These are phyloP conservation scores for Dactylella cylindrospora DNA, from an alignment of 2,329 filamentous ascomycete genomes.

Conservation along the genomic window DNA sequence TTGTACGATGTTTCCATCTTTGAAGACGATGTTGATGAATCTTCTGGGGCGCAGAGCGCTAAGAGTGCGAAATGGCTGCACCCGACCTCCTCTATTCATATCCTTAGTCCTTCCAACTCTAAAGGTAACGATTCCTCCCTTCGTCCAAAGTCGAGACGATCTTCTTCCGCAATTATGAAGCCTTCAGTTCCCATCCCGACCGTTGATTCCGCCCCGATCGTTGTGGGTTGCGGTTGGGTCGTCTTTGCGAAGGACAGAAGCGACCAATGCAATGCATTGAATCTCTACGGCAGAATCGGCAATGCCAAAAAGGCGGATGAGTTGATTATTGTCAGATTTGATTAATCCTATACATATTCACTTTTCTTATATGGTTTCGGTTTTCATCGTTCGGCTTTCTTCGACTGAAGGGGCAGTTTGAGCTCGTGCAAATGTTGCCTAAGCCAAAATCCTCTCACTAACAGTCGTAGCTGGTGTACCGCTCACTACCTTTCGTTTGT, in stretches of 20 bases:
- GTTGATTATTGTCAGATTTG: constrained; percentile 32
- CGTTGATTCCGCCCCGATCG: constrained; percentile 28
- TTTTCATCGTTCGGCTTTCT: neutral
- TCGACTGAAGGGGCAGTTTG: too few relatives aligned
- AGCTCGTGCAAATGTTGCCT: too few relatives aligned
- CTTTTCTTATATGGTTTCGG: neutral
- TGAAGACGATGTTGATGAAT: constrained; percentile 7
- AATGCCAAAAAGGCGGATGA: constrained; percentile 33
- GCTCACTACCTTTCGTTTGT: too few relatives aligned
- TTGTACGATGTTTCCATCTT: constrained; percentile 38
- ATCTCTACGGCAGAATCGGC: constrained; percentile 36
- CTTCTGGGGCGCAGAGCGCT: constrained; percentile 12
- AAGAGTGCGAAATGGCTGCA: constrained; percentile 39
- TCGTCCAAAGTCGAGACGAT: constrained; percentile 1
- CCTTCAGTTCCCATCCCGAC: constrained; percentile 25
- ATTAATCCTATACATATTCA: constrained; percentile 9
- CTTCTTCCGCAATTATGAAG: constrained; percentile 1
- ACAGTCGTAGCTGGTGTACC: too few relatives aligned
- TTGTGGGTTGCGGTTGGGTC: constrained; percentile 36
- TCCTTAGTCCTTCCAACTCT: constrained; percentile 23
- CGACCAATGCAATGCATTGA: constrained; percentile 24
- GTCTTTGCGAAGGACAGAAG: constrained; percentile 39
- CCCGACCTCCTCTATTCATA: constrained; percentile 33
- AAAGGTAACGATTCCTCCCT: constrained; percentile 10
- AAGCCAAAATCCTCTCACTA: too few relatives aligned